These are phyloP conservation scores for Pontederia paniculata DNA, from an alignment of 176 grass and related monocot genomes.

Conservation along the genomic window DNA sequence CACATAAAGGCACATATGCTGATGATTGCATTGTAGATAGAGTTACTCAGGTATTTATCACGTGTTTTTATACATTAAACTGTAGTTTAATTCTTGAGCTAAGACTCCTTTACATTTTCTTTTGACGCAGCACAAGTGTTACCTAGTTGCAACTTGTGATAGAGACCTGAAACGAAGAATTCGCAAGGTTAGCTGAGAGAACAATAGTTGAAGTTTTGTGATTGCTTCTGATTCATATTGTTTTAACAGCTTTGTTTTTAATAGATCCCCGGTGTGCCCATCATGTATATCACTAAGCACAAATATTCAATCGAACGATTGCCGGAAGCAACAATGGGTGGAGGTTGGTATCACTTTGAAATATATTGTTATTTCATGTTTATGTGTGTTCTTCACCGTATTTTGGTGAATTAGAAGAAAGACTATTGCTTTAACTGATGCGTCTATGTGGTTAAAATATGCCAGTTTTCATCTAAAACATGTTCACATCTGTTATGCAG, in stretches of 20 bases:
- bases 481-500: too few relatives aligned
- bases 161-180: slow-evolving; percentile 84
- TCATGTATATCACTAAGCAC: slow-evolving; percentile 80
- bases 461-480: too few relatives aligned
- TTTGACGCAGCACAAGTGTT: slow-evolving; percentile 67
- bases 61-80: slow-evolving; percentile 1
- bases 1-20: slow-evolving; percentile 93
- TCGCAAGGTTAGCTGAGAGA: slow-evolving; percentile 49
- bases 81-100: neutral
- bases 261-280: slow-evolving; percentile 75
- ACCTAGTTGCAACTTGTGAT: slow-evolving; percentile 84
- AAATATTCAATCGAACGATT: slow-evolving; percentile 75
- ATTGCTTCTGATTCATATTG: neutral
- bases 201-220: neutral
- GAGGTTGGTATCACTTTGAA: slow-evolving; percentile 29
- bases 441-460: too few relatives aligned
- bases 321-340: slow-evolving; percentile 82
- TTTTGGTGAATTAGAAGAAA: too few relatives aligned
- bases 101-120: neutral
- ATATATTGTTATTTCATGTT: neutral
- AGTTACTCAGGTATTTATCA: slow-evolving; percentile 63
- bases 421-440: too few relatives aligned
- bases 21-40: slow-evolving; percentile 94
- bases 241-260: slow-evolving; percentile 1
- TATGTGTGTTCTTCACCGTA: too few relatives aligned